These are phyloP conservation scores for Harringtonia lauricola DNA, from an alignment of 2,329 filamentous ascomycete genomes.

Conservation along the genomic window DNA sequence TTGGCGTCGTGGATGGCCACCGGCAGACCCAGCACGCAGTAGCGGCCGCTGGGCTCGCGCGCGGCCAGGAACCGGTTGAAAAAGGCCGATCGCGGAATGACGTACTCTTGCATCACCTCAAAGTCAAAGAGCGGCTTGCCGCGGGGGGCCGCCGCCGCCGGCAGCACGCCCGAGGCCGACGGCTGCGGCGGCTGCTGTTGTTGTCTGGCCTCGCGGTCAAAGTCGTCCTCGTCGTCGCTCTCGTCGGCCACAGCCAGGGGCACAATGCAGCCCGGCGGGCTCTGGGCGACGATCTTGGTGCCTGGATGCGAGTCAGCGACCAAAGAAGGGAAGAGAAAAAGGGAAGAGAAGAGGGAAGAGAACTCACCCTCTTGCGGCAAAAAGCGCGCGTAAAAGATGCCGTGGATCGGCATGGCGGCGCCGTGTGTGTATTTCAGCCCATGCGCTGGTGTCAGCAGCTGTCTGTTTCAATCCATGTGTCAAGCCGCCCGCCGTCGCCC, in stretches of 20 bases:
- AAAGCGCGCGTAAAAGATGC: constrained; percentile 61
- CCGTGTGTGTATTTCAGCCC: too few species aligned
- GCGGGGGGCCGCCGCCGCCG: background rate
- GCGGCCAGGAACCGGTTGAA: constrained; percentile 85
- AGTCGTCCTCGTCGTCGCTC: constrained; percentile 1
- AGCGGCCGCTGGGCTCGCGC: constrained; percentile 56
- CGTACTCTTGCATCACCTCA: constrained; percentile 76
- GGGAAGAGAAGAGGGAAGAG: background rate
- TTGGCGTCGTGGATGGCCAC: constrained; percentile 74
- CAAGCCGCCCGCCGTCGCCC: too few species aligned
- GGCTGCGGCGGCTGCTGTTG: background rate
- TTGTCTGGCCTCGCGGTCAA: background rate
- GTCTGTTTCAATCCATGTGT: constrained; percentile 13
- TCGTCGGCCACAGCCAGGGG: constrained; percentile 17
- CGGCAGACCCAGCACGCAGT: constrained; percentile 77
- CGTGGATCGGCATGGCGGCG: constrained; percentile 47
- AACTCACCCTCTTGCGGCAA: constrained; percentile 50
- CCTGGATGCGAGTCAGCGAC: constrained; percentile 24
- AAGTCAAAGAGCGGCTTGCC: constrained; percentile 59
- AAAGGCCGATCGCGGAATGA: constrained; percentile 90
- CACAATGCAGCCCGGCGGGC: constrained; percentile 51
- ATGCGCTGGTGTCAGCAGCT: too few species aligned
- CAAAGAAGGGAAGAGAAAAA: background rate
- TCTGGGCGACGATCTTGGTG: constrained; percentile 52
- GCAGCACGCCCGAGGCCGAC: background rate